Conservation (phyloP, 257 asterid species). For the Avicennia marina region DNA sequence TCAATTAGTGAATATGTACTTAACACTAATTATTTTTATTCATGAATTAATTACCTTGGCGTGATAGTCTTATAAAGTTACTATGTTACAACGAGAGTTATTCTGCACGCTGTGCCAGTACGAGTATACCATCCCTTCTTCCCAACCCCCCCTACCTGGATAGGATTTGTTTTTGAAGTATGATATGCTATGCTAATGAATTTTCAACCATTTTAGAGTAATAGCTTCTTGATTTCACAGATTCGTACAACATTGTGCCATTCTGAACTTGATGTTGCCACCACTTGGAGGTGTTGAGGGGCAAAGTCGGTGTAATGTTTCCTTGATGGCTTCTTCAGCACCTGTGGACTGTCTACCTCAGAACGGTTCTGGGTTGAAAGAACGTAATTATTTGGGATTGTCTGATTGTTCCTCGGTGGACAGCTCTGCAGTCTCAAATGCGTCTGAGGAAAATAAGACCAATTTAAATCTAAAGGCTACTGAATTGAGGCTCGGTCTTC, state of each 20-base stretch:
- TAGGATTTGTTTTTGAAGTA: neutral
- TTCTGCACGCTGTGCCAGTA: too few relatives aligned
- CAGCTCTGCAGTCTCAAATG: constrained; percentile 39
- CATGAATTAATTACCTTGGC: too few relatives aligned
- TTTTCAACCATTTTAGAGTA: neutral
- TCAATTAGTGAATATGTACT: too few relatives aligned
- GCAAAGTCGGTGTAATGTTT: constrained; percentile 37
- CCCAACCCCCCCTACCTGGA: neutral
- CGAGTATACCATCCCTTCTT: neutral
- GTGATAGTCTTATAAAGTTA: too few relatives aligned
- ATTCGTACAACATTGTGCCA: constrained; percentile 8
- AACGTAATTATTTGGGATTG: constrained; percentile 65
- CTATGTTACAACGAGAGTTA: too few relatives aligned
- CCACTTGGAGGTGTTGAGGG: constrained; percentile 45
- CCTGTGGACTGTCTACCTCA: constrained; percentile 38
- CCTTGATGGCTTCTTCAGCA: constrained; percentile 49
- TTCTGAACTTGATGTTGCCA: constrained; percentile 39
- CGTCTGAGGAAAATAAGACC: constrained; percentile 35
- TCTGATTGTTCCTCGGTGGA: constrained; percentile 73
- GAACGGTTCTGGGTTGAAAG: constrained; percentile 41
- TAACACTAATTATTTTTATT: too few relatives aligned
- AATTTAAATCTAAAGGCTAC: constrained; percentile 70
- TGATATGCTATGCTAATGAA: neutral
- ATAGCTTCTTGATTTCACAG: constrained; percentile 17
- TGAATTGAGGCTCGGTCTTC: constrained; percentile 84